A percentile compares a stretch with the other conserved stretches of the same genome.
These are phyloP conservation scores for Blastobotrys serpentis DNA, from an alignment of 1,139 yeast species.

Conservation along the genomic window DNA sequence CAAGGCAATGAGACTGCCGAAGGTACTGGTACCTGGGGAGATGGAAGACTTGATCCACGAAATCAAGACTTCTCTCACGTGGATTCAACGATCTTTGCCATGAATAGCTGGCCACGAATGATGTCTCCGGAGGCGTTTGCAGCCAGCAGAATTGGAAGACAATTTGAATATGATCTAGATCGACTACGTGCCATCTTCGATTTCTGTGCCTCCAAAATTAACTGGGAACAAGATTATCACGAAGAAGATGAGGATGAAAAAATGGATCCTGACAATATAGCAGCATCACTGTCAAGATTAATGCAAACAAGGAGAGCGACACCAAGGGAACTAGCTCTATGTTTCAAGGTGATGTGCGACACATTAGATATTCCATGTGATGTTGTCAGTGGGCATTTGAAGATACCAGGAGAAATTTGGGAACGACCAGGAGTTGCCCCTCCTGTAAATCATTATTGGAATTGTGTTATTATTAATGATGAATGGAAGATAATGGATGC, in stretches of 20 bases:
- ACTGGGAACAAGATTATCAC: conserved; percentile 34
- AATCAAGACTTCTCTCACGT: conserved; percentile 32
- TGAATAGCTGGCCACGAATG: conserved; percentile 40
- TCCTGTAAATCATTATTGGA: conserved; percentile 84
- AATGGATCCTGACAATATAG: conserved; percentile 23
- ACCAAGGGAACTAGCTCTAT: conserved; percentile 71
- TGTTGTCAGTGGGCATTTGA: conserved; percentile 77
- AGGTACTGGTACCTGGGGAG: conserved; percentile 25
- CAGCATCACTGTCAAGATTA: conserved; percentile 30
- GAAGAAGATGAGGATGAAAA: conserved; percentile 28
- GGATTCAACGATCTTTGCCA: conserved; percentile 32
- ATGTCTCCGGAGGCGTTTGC: conserved; percentile 51
- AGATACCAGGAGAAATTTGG: conserved; percentile 64
- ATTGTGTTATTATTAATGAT: conserved; percentile 68
- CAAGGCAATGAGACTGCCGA: conserved; percentile 34
- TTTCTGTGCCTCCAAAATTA: conserved; percentile 55
- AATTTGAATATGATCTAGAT: conserved; percentile 49
- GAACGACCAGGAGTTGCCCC: conserved; percentile 42
- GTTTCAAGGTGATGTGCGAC: conserved; percentile 71
- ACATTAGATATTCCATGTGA: conserved; percentile 72
- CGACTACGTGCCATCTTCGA: conserved; percentile 59
- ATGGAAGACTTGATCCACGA: conserved; percentile 26
- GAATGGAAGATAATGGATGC: conserved; percentile 81
- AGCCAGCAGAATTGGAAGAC: conserved; percentile 45
- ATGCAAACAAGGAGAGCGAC: conserved; percentile 53